These are phyloP conservation scores for Pseudohyphozyma bogoriensis DNA, from an alignment of 768 basidiomycete species.

Conservation along the genomic window DNA sequence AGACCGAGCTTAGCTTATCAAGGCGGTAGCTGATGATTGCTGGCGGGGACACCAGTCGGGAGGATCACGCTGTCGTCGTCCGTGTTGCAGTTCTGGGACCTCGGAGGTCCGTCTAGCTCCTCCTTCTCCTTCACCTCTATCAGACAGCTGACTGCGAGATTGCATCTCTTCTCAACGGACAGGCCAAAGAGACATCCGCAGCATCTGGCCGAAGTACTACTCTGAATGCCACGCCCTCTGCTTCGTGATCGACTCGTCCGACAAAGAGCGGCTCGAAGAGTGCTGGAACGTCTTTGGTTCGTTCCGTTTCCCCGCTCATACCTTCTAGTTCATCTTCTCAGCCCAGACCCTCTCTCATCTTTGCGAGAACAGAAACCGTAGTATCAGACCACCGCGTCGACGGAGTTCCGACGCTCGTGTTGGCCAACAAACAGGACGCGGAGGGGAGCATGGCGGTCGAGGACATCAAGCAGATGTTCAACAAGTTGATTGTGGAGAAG, in stretches of 20 bases:
- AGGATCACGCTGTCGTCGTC: constrained; percentile 87
- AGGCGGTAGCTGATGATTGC: background rate
- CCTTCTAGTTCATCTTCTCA: too few relatives aligned
- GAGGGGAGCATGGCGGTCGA: constrained; percentile 70
- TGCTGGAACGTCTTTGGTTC: constrained; percentile 96
- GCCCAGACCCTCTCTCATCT: background rate
- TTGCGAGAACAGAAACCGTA: constrained; percentile 51
- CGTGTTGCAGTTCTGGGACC: constrained; percentile 91
- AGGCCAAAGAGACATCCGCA: constrained; percentile 84
- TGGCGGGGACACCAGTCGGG: constrained; percentile 76
- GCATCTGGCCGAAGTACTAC: constrained; percentile 90
- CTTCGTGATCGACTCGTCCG: constrained; percentile 87
- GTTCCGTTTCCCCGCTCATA: too few relatives aligned
- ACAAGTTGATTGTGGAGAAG: constrained; percentile 37
- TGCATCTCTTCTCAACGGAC: background rate
- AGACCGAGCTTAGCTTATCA: background rate
- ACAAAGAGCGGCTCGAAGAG: constrained; percentile 73
- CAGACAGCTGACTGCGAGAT: background rate
- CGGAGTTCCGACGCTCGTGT: constrained; percentile 74
- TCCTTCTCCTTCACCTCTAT: too few relatives aligned
- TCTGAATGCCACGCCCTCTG: constrained; percentile 95
- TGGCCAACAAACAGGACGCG: constrained; percentile 93
- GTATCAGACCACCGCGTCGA: constrained; percentile 85
- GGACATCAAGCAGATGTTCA: constrained; percentile 64
- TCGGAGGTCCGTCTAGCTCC: constrained; percentile 46